Conservation (phyloP, 1,284 basidiomycete species). For the Leccinum subatratum region DNA sequence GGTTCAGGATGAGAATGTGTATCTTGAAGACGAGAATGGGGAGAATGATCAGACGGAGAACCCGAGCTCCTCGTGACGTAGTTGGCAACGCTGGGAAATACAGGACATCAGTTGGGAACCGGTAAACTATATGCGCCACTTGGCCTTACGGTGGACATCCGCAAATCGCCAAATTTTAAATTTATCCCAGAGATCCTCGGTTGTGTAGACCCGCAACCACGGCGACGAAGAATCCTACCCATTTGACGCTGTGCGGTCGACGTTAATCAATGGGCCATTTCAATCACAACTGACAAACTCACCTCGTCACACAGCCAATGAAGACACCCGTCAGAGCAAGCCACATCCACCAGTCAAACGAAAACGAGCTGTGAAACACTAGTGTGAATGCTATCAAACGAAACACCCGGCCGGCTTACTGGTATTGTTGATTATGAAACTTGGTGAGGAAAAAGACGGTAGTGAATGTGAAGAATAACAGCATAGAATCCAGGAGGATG, state of each 20-base stretch:
- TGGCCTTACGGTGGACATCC: conserved; percentile 75
- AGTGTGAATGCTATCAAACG: conserved; percentile 7
- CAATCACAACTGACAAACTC: not conserved
- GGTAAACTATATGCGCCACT: conserved; percentile 13
- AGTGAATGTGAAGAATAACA: conserved; percentile 96
- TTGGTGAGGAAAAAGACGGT: conserved; percentile 93
- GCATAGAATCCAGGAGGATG: conserved; percentile 96
- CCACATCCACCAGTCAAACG: conserved; percentile 97
- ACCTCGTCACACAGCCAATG: conserved; percentile 94
- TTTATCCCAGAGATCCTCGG: conserved; percentile 98
- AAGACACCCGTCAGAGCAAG: conserved; percentile 84
- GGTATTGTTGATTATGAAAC: conserved; percentile 94
- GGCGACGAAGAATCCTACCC: conserved; percentile 94
- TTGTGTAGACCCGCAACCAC: conserved; percentile 92
- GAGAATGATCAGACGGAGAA: conserved; percentile 81
- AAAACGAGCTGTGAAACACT: conserved; percentile 64
- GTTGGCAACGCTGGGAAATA: conserved; percentile 64
- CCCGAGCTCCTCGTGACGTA: conserved; percentile 85
- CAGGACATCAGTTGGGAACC: conserved; percentile 10
- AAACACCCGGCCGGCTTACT: conserved; percentile 48
- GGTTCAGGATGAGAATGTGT: conserved; percentile 92
- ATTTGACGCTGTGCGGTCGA: conserved; percentile 71
- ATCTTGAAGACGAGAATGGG: conserved; percentile 94
- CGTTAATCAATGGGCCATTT: not conserved
- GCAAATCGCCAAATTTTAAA: conserved; percentile 95